Base-by-base conservation (phyloP, 192 early-diverging fungal genomes). In the Podila verticillata region DNA sequence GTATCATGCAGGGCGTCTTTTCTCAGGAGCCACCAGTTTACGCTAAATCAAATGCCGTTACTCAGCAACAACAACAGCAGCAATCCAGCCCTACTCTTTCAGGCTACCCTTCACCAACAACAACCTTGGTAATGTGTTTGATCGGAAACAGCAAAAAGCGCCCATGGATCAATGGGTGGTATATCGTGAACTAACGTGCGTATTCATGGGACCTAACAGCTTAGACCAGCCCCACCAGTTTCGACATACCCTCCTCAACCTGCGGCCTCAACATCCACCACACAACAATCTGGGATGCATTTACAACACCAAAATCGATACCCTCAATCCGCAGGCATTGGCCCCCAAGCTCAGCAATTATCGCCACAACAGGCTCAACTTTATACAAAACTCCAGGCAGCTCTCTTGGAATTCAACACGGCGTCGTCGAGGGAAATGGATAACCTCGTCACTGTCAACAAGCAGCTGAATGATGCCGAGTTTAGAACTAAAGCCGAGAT, bases 11-110 rank as follows among this genome's bases (percentile, higher is more conserved):
- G 67, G 82, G 83, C 7, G 86, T 93, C 22, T 96, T 96, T 84
- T 83, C 86, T 4, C 73, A 83, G 57, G 93, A 94, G 61, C 93
- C 94, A 44, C 94, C 94, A n/a, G 93, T 96, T 6, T 92, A 91
- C 65, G 87, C 87, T 30, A 87, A 87, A 58, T 78, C 84, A 39
- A 84, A 67, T 29, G 48, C 47, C 7, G 57, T 58, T 19, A 15
- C 75, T 39, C 59, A 75, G 30, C 78, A 71, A 49, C 79, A 57
- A 35, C 72, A 65, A 32, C 83, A 57, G 59, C 74, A 57, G 62
- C 79, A 31, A 79, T 84, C 71, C 71, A 85, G 35, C 63, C 83
- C 67, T 65, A 66, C 34, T 57, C 81, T 73, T 58, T 67, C 66
- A 59, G 68, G 36, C 39, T 81, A 57, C 59, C 87, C 48, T 36